Percentiles rank a stretch among this genome's conserved stretches.
These are phyloP conservation scores for Magnusiomyces suaveolens DNA, from an alignment of 1,139 yeast species.

Conservation along the genomic window DNA sequence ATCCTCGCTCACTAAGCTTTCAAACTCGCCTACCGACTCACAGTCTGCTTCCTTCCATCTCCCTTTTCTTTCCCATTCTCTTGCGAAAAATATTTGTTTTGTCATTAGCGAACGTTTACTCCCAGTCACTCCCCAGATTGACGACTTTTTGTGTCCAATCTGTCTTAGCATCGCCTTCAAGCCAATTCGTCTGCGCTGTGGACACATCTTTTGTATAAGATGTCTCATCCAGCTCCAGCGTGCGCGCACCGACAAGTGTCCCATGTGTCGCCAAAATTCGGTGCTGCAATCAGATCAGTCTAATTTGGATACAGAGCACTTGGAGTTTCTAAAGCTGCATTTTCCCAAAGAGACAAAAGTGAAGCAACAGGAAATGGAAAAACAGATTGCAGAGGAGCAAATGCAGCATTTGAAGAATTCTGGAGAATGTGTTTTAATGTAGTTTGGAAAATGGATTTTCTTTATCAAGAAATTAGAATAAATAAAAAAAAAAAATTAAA, in stretches of 20 bases:
- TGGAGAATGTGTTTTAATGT: not conserved
- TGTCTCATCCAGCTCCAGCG: conserved; percentile 61
- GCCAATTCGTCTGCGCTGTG: conserved; percentile 55
- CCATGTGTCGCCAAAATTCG: conserved; percentile 53
- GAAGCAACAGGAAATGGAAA: conserved; percentile 50
- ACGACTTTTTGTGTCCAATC: conserved; percentile 65
- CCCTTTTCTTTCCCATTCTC: conserved; percentile 42
- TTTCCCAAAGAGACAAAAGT: conserved; percentile 60
- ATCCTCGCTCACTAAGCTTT: conserved; percentile 16
- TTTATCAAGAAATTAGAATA: no score
- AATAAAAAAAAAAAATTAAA: no score
- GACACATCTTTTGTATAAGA: conserved; percentile 61
- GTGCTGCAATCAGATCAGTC: conserved; percentile 49
- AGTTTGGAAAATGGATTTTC: not conserved
- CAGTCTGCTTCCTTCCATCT: conserved; percentile 34
- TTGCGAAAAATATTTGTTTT: conserved; percentile 47
- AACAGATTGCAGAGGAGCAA: conserved; percentile 42
- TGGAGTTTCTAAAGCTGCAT: conserved; percentile 45
- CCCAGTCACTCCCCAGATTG: conserved; percentile 57
- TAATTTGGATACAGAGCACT: conserved; percentile 48
- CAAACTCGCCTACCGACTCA: conserved; percentile 5
- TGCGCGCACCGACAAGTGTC: conserved; percentile 50
- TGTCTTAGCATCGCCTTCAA: conserved; percentile 62
- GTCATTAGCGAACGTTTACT: conserved; percentile 48
- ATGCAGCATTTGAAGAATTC: conserved; percentile 16